Base-by-base conservation (phyloP, 1,139 yeast species). In the Pichia kudriavzevii region DNA sequence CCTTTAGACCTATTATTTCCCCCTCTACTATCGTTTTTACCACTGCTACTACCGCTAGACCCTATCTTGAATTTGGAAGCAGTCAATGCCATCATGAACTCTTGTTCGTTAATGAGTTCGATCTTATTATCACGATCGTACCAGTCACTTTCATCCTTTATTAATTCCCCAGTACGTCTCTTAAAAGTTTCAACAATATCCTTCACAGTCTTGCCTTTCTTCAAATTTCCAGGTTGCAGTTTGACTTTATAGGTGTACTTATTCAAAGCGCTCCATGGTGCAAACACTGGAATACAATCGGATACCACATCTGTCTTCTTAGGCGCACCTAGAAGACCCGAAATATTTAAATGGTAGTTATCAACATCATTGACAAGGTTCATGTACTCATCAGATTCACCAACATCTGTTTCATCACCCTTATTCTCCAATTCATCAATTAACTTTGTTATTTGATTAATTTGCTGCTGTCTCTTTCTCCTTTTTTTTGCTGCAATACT, bases 231-330 rank as follows among this genome's bases (percentile, higher is more conserved):
- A 0, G 94, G 93, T 47, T 78, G 85, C 27, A 91, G 61, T 57
- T 91, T 88, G 26, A 84, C 79, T 55, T 85, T 87, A 60, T 82
- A 87, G 55, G 83, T 80, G 59, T 70, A 73, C 55, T 80, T 80
- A 42, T 66, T 70, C 48, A 91, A 59, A 0, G 96, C 70, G 10
- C 72, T 60, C 95, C 96, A 93, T 2, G 98, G 98, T 0, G 91
- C 97, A 66, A 87, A 88, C 8, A 84, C 78, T 0, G 97, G 95
- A 7, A 91, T 72, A 7, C 82, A 74, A 34, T 76, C 84, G 7
- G 58, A 49, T 11, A 79, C 46, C 0, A 61, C 60, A 46, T 72
- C 77, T 1, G 60, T 55, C 17, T 60, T 46, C 6, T 58, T 54
- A 1, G 78, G 77, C 30, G 68, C 66, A 13, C 64, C 40, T 13